phyloP scores from a whole-genome alignment of 306 rosid species.

The Gastrolobium bilobum region DNA sequence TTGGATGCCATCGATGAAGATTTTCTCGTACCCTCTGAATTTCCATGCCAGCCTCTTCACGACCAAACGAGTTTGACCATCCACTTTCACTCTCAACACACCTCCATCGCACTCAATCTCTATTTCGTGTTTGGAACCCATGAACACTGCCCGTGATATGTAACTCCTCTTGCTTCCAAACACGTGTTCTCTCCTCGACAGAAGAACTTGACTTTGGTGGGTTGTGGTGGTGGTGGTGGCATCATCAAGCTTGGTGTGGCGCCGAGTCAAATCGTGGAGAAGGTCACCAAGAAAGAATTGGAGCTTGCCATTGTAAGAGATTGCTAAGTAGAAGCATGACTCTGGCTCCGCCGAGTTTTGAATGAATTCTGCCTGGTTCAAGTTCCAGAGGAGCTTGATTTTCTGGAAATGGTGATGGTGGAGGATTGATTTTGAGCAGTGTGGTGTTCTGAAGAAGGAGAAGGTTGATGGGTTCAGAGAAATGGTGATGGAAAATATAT shows the following conservation, averaged over 20 bases:
- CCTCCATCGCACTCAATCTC: constrained; percentile 74
- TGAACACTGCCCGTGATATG: constrained; percentile 61
- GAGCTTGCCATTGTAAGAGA: constrained; percentile 54
- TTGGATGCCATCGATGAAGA: constrained; percentile 64
- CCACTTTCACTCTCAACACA: constrained; percentile 68
- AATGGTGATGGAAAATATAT: constrained; percentile 67
- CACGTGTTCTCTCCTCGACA: constrained; percentile 81
- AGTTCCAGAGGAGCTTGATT: constrained; percentile 79
- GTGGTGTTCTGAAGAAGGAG: constrained; percentile 63
- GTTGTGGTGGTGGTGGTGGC: not conserved
- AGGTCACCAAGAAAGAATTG: constrained; percentile 78
- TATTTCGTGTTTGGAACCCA: constrained; percentile 76
- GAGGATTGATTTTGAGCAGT: constrained; percentile 72
- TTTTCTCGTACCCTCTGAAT: constrained; percentile 87
- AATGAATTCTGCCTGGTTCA: constrained; percentile 60
- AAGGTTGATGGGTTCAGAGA: constrained; percentile 71
- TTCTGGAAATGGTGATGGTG: constrained; percentile 51
- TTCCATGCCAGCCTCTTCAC: constrained; percentile 87
- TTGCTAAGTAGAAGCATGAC: constrained; percentile 70
- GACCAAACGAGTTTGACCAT: constrained; percentile 58
- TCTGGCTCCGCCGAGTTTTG: constrained; percentile 74
- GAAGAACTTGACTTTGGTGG: constrained; percentile 40
- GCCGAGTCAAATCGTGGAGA: not conserved
- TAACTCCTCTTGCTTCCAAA: constrained; percentile 67
- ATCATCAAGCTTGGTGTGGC: no score